Percentiles rank a stretch among this genome's conserved stretches.
Evolutionary conservation across 2,329 filamentous ascomycete species (phyloP).

Genomic region (Xenoacremonium recifei): DNA sequence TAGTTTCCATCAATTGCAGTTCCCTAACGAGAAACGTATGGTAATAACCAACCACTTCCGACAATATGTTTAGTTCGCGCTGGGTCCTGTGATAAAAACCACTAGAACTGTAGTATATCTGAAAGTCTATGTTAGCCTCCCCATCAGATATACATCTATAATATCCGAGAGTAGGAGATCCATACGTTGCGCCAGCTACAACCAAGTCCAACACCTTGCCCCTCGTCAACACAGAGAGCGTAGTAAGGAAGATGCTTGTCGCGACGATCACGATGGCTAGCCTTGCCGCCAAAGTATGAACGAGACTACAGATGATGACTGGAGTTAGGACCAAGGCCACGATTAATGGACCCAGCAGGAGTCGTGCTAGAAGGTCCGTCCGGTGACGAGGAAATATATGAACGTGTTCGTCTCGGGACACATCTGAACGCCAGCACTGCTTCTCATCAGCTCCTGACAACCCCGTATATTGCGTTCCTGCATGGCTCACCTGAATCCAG

Average conservation of each 20-base stretch:
- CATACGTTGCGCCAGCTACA: constrained; percentile 1
- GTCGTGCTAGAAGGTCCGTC: not conserved
- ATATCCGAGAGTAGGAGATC: not conserved
- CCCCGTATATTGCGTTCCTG: not conserved
- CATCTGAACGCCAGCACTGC: too few relatives aligned
- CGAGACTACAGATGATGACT: not conserved
- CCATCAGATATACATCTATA: not conserved
- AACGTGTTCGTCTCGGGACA: not conserved
- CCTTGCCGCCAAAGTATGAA: not conserved
- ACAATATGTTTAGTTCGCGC: too few relatives aligned
- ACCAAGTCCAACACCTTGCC: not conserved
- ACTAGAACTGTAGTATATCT: constrained; percentile 1
- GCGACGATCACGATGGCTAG: not conserved
- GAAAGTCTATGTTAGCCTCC: not conserved
- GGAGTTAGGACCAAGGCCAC: not conserved
- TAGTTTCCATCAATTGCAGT: too few relatives aligned
- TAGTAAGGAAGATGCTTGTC: not conserved
- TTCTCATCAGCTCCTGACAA: too few relatives aligned
- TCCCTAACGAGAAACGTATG: too few relatives aligned
- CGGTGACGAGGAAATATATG: not conserved
- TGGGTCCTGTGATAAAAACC: too few relatives aligned
- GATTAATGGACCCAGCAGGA: not conserved
- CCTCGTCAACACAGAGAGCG: not conserved
- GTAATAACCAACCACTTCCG: too few relatives aligned
- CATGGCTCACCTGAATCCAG: not conserved